Base-by-base conservation (phyloP, 176 grass and related monocot genomes). In the Coix lacrymajobi region DNA sequence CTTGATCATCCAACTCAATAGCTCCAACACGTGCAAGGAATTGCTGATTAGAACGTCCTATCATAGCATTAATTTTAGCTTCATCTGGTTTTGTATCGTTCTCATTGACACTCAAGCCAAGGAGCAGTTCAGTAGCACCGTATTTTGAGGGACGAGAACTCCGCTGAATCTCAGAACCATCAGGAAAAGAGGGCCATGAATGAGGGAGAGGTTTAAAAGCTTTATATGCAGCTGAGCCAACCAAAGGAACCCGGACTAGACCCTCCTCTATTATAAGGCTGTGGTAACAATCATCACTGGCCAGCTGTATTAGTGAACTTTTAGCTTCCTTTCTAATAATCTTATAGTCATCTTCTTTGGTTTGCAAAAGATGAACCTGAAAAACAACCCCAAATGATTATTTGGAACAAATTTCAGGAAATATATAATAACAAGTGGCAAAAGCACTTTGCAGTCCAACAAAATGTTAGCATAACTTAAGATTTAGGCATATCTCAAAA, bases 111-210 rank as follows among this genome's bases (percentile, higher is more conserved):
- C 79, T 89, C 38, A 94, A 78, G 33, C 89, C 92, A 91, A 94
- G 77, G 70, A 94, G 89, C 82, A 94, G 78, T 66, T 94, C 92
- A 31, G 89, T 89, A 62, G 92, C 89, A 87, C 92, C 92, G 58
- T 87, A 94, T 87, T 80, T 94, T 83, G 89, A 89, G 84, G 92
- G 89, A 4, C 36, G 76, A 58, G 81, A 85, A 82, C 62, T 89
- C 14, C 62, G 58, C 60, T 89, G 86, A 75, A 94, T 91, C 80
- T 94, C 84, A 54, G 77, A 85, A 44, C 92, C 92, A 89, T 87
- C 89, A 83, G 92, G 87, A 49, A 91, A 87, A 79, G 92, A 87
- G 33, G 92, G 92, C 92, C 92, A 94, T 63, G 81, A 91, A 89
- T 87, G 87, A 85, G 92, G 90, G 32, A 74, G 81, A 54, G 89